A percentile compares a stretch with the other conserved stretches of the same genome.
These are phyloP conservation scores for Lanmaoa rubissima DNA, from an alignment of 768 basidiomycete species.

Conservation along the genomic window DNA sequence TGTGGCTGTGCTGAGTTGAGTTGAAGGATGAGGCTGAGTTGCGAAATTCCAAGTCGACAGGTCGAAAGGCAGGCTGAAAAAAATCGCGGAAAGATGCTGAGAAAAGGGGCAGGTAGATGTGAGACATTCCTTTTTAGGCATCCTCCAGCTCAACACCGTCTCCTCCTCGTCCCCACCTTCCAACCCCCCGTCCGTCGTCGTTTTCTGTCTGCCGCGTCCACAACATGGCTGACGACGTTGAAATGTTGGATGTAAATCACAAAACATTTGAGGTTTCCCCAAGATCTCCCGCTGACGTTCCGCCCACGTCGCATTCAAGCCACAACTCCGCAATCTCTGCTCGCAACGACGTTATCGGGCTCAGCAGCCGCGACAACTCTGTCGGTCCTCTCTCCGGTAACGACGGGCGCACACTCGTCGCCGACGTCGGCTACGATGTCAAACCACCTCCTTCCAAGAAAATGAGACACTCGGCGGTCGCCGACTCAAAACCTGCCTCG, in stretches of 20 bases:
- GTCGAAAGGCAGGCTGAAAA: conserved; percentile 24
- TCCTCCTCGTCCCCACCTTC: conserved; percentile 29
- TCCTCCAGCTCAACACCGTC: conserved; percentile 31
- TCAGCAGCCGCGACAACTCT: conserved; percentile 33
- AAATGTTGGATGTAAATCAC: conserved; percentile 24
- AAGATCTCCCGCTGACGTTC: conserved; percentile 7
- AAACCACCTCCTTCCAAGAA: conserved; percentile 33
- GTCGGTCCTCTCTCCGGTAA: conserved; percentile 14
- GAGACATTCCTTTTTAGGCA: conserved; percentile 39
- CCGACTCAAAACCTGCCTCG: conserved; percentile 28
- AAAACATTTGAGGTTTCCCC: background rate
- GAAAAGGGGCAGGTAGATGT: conserved; percentile 24
- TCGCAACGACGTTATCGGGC: conserved; percentile 27
- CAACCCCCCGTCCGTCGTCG: conserved; percentile 1
- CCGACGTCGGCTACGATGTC: conserved; percentile 20
- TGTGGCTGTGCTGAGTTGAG: conserved; percentile 13
- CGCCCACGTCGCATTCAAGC: conserved; percentile 12
- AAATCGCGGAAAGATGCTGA: conserved; percentile 29
- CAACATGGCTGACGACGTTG: conserved; percentile 29
- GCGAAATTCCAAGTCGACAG: conserved; percentile 27
- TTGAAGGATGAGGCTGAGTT: conserved; percentile 10
- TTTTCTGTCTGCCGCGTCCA: background rate
- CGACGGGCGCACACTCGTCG: conserved; percentile 10
- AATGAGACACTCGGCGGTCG: conserved; percentile 23
- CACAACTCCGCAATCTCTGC: conserved; percentile 19